Conservation (phyloP, 169 alveolate genomes). For the Cryptosporidium andersoni region DNA sequence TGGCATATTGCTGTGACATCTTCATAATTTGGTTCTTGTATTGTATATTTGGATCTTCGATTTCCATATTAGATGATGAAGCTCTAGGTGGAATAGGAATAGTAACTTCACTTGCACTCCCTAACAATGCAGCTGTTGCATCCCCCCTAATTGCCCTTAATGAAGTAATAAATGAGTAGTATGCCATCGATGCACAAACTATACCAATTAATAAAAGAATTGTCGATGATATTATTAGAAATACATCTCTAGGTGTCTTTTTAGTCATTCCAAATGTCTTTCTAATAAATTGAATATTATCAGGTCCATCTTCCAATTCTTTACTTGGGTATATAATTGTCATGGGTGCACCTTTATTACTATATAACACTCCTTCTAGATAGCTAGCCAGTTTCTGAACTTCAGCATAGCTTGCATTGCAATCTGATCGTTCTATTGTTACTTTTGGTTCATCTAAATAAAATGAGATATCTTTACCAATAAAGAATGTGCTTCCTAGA, state of each 20-base stretch:
- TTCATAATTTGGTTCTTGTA: background rate
- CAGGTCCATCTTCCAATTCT: background rate
- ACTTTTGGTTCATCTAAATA: slow-evolving; percentile 12
- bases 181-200: background rate
- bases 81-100: too few relatives aligned
- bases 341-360: background rate
- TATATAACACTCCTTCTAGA: too few relatives aligned
- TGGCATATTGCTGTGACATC: background rate
- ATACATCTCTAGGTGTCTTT: background rate
- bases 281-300: background rate
- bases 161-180: background rate
- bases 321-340: background rate
- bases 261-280: background rate
- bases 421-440: slow-evolving; percentile 5
- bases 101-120: too few relatives aligned
- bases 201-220: background rate
- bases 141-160: background rate
- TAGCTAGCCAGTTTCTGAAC: too few relatives aligned
- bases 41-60: background rate
- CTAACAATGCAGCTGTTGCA: background rate
- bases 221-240: background rate
- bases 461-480: slow-evolving; percentile 49
- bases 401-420: too few relatives aligned
- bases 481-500: slow-evolving; percentile 56
- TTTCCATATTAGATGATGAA: background rate